These are phyloP conservation scores for Colletotrichum lupini DNA, from an alignment of 2,329 filamentous ascomycete species.

Conservation along the genomic window DNA sequence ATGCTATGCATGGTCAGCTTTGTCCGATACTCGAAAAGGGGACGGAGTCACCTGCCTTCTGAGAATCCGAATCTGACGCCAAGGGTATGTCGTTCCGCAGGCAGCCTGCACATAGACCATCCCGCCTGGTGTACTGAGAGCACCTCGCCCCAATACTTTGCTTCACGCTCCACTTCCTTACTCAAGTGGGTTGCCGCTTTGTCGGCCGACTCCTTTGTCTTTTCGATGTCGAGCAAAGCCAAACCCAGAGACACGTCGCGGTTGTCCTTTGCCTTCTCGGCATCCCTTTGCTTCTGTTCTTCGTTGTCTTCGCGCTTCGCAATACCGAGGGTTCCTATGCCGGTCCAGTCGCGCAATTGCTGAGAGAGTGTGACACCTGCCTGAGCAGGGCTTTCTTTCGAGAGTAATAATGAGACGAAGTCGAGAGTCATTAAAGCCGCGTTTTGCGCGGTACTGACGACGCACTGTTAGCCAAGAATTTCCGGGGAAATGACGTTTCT, in stretches of 20 bases:
- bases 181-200: slow-evolving; percentile 78
- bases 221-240: slow-evolving; percentile 81
- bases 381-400: slow-evolving; percentile 80
- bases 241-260: slow-evolving; percentile 74
- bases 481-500: background rate
- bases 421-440: slow-evolving; percentile 79
- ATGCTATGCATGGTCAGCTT: slow-evolving; percentile 53
- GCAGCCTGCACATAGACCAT: slow-evolving; percentile 86
- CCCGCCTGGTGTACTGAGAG: slow-evolving; percentile 83
- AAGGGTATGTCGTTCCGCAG: slow-evolving; percentile 77
- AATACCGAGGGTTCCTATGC: slow-evolving; percentile 78
- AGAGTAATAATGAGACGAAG: slow-evolving; percentile 84
- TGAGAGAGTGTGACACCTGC: slow-evolving; percentile 78
- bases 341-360: slow-evolving; percentile 75
- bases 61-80: slow-evolving; percentile 91
- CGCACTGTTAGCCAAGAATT: slow-evolving; percentile 34
- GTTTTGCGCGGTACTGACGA: slow-evolving; percentile 61
- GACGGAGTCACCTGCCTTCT: slow-evolving; percentile 64
- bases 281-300: slow-evolving; percentile 32
- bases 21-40: background rate
- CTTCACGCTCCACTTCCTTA: slow-evolving; percentile 82
- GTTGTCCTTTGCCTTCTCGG: slow-evolving; percentile 59
- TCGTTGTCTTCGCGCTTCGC: slow-evolving; percentile 73
- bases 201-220: slow-evolving; percentile 78
- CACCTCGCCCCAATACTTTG: slow-evolving; percentile 89